Conservation (phyloP, 257 asterid genomes). For the Salvia miltiorrhiza region DNA sequence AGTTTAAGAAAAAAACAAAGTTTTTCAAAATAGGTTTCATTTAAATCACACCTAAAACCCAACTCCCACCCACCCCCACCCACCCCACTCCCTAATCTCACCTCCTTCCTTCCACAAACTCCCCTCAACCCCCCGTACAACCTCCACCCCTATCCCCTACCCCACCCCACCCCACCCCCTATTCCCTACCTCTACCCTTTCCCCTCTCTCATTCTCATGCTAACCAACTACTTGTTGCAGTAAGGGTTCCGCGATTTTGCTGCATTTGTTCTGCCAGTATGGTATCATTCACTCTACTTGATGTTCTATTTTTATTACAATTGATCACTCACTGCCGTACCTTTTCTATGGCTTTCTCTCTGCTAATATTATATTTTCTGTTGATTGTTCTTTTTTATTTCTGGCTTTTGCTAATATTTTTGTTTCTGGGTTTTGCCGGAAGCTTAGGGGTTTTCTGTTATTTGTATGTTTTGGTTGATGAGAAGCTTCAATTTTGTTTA, state of each 20-base stretch:
- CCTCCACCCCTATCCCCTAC: neutral
- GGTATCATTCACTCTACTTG: constrained; percentile 3
- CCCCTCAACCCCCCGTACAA: neutral
- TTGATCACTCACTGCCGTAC: constrained; percentile 21
- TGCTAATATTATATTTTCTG: neutral
- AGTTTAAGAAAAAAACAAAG: neutral
- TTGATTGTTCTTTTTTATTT: neutral
- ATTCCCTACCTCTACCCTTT: neutral
- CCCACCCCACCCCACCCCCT: neutral
- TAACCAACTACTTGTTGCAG: neutral
- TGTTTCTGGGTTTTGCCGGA: neutral
- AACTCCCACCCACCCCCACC: constrained; percentile 23
- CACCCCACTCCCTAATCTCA: constrained; percentile 18
- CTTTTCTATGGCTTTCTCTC: neutral
- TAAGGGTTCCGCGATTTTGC: constrained; percentile 17
- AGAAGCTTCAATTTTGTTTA: constrained; percentile 1
- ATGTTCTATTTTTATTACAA: neutral
- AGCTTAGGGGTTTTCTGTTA: neutral
- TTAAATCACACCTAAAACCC: constrained; percentile 32
- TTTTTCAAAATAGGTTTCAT: constrained; percentile 12
- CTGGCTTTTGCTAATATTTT: constrained; percentile 9
- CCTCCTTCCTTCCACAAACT: constrained; percentile 20
- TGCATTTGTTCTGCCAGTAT: constrained; percentile 22
- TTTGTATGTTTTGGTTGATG: constrained; percentile 9
- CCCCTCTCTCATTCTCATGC: neutral